These are phyloP conservation scores for Synchytrium microbalum DNA, from an alignment of 371 early-diverging fungal genomes.

Conservation along the genomic window DNA sequence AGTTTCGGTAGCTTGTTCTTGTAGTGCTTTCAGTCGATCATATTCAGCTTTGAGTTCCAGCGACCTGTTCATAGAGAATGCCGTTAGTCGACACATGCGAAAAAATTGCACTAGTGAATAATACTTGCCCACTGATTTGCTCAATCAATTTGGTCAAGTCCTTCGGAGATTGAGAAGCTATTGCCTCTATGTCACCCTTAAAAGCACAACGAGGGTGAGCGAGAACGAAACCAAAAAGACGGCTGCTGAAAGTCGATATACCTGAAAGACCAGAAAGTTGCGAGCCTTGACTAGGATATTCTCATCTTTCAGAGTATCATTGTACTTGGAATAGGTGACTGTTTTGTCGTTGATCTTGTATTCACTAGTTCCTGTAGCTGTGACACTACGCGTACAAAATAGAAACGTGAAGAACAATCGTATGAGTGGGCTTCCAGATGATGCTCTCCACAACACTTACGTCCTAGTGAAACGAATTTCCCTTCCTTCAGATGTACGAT, in stretches of 20 bases:
- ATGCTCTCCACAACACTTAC: conserved; percentile 20
- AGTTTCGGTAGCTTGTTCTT: conserved; percentile 80
- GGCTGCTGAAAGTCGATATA: conserved; percentile 19
- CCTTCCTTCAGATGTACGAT: conserved; percentile 49
- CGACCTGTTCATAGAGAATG: conserved; percentile 50
- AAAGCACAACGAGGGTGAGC: background rate
- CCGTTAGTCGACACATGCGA: conserved; percentile 3
- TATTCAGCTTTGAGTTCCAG: conserved; percentile 83
- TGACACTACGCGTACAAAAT: conserved; percentile 43
- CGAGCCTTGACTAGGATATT: conserved; percentile 90
- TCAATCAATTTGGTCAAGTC: conserved; percentile 94
- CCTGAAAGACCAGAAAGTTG: conserved; percentile 98
- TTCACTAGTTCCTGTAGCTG: conserved; percentile 66
- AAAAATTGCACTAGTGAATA: conserved; percentile 3
- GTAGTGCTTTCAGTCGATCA: conserved; percentile 68
- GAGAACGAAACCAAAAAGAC: conserved; percentile 1
- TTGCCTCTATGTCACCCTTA: conserved; percentile 91
- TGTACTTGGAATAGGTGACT: conserved; percentile 69
- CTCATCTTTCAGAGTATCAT: conserved; percentile 66
- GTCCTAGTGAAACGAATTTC: conserved; percentile 57
- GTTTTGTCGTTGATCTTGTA: conserved; percentile 76
- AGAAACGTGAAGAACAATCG: background rate
- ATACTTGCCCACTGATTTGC: conserved; percentile 77
- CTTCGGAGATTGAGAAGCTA: conserved; percentile 92
- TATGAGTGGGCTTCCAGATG: conserved; percentile 3